Evolutionary conservation across 1,284 basidiomycete species (phyloP), one percentile per base, ranked within the genome.

Genomic region (Boletellus deceptivus): DNA sequence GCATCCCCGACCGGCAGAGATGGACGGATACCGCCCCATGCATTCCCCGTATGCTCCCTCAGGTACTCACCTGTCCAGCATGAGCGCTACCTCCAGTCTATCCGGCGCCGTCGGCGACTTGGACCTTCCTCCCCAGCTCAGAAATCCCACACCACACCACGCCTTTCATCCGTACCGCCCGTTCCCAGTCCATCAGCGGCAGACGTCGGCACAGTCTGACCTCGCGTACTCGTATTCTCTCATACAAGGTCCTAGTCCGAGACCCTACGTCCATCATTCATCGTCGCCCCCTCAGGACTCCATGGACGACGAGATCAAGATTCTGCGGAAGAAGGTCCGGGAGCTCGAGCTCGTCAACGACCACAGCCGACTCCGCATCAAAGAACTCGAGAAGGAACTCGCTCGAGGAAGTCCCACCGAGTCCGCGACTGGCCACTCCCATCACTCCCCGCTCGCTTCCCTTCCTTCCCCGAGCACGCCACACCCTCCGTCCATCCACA

Each of bases 61-160:
- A 24, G 43, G 54, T 20, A 43, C 56, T 20, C 69, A 69, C 53
- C 51, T 57, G 49, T 72, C 78, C 18, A 65, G 58, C 53, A 65
- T 73, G 57, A 61, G 59, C 24, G 71, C 55, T 7, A 66, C 76
- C 31, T 85, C 85, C 17, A 84, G 79, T 60, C 69, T 88, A 50
- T 79, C 76, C 17, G 82, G 82, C 51, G 83, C 84, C 22, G 78
- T 86, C 66, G 82, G 80, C 47, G 79, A 82, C 50, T 61, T 75
- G 6, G 72, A 71, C 55, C 67, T 78, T 47, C 70, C 75, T 11
- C 62, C 65, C 14, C 64, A 75, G n/a, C 60, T 61, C 61, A 49
- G 64, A 56, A 68, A 68, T 43, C 53, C 63, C 27, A 51, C 57
- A n/a, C 64, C 71, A 13, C 72, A 64, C 17, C 70, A 74, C 14